Evolutionary conservation across 225 moss, liverwort and hornwort genomes (phyloP).

Genomic region (Thuidium tamariscinum): DNA sequence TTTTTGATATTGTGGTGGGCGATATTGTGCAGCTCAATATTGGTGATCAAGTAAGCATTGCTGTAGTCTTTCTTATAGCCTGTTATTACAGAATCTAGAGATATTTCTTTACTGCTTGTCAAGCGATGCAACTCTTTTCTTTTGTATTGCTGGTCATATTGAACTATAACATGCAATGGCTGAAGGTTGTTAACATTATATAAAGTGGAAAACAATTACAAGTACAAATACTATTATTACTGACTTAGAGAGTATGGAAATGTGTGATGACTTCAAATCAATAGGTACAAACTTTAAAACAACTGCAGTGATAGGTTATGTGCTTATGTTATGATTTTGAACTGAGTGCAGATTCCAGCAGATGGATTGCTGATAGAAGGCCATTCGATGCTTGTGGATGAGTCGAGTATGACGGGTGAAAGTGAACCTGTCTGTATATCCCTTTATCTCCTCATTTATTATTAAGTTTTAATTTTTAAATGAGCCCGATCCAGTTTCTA

Average conservation of each 20-base stretch:
- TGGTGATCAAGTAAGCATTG: slow-evolving; percentile 71
- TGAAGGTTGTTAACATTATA: not conserved
- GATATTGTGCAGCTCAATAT: slow-evolving; percentile 89
- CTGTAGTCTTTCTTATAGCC: not conserved
- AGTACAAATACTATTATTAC: not conserved
- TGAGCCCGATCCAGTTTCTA: not conserved
- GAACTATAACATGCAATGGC: not conserved
- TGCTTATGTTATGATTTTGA: not conserved
- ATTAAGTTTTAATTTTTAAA: not conserved
- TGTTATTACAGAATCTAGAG: not conserved
- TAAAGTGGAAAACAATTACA: not conserved
- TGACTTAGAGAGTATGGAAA: not conserved
- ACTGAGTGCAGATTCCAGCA: slow-evolving; percentile 56
- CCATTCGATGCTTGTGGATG: slow-evolving; percentile 75
- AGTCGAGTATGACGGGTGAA: slow-evolving; percentile 99
- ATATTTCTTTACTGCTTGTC: not conserved
- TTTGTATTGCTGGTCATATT: not conserved
- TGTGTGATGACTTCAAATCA: not conserved
- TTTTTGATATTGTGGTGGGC: slow-evolving; percentile 83
- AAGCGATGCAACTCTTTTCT: not conserved
- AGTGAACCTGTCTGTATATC: slow-evolving; percentile 74
- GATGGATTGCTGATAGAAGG: slow-evolving; percentile 74
- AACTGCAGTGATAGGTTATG: not conserved
- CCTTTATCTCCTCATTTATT: slow-evolving; percentile 2
- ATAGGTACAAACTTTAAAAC: not conserved